These are phyloP conservation scores for Sinapis alba DNA, from an alignment of 441 rosid genomes.

Conservation along the genomic window DNA sequence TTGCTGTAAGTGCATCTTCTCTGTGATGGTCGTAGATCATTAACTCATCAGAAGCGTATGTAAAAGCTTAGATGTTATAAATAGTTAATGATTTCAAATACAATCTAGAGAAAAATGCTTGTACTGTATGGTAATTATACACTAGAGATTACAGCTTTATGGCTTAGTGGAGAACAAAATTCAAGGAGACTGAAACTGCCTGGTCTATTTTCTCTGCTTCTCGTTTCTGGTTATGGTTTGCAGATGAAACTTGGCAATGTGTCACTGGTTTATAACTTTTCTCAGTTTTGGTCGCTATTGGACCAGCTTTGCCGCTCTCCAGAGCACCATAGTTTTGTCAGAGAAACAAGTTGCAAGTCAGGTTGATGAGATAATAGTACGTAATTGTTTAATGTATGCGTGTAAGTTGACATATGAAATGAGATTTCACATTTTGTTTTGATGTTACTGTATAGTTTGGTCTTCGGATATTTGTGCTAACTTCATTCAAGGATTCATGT, in stretches of 20 bases:
- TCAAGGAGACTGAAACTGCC: too few relatives aligned
- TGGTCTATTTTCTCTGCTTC: too few relatives aligned
- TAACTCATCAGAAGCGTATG: too few relatives aligned
- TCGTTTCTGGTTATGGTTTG: too few relatives aligned
- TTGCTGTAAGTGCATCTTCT: too few relatives aligned
- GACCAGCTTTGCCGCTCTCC: slow-evolving; percentile 88
- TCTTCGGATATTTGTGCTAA: slow-evolving; percentile 74
- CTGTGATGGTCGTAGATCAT: too few relatives aligned
- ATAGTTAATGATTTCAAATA: too few relatives aligned
- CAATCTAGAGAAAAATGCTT: too few relatives aligned
- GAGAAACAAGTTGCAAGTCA: slow-evolving; percentile 72
- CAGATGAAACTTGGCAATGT: slow-evolving; percentile 7
- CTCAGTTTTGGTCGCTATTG: slow-evolving; percentile 85
- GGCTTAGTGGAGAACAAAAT: too few relatives aligned
- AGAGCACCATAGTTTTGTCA: slow-evolving; percentile 72
- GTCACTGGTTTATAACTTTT: slow-evolving; percentile 34
- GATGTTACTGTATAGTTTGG: slow-evolving; percentile 67
- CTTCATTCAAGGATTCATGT: slow-evolving; percentile 86
- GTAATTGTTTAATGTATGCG: not conserved
- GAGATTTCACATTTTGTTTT: not conserved
- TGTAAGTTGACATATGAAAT: slow-evolving; percentile 2
- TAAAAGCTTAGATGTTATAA: too few relatives aligned
- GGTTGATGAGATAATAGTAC: slow-evolving; percentile 44
- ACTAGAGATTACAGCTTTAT: too few relatives aligned
- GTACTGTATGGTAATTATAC: too few relatives aligned